Evolutionary conservation across 1,284 basidiomycete genomes (phyloP).

Genomic region (Apiotrichum mycotoxinovorans): DNA sequence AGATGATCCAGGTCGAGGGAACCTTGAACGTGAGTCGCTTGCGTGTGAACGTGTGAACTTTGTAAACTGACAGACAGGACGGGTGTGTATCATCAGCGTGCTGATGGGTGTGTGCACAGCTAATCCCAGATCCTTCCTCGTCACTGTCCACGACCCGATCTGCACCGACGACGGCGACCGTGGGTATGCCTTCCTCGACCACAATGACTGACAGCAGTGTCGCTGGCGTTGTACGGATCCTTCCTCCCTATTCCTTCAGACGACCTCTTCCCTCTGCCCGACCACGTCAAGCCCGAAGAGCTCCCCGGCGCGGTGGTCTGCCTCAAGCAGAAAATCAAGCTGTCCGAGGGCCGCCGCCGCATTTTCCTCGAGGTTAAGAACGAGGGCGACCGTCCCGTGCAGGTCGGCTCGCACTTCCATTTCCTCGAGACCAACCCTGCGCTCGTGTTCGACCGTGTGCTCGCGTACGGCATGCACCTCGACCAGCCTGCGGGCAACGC

Average conservation of each 20-base stretch:
- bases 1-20: constrained; percentile 88
- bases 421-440: constrained; percentile 85
- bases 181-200: constrained; percentile 29
- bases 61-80: constrained; percentile 25
- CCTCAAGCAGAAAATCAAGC: constrained; percentile 62
- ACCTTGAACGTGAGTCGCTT: constrained; percentile 68
- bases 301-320: constrained; percentile 73
- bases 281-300: constrained; percentile 57
- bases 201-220: constrained; percentile 47
- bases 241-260: constrained; percentile 77
- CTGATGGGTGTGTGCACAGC: neutral
- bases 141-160: constrained; percentile 91
- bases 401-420: constrained; percentile 91
- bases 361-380: constrained; percentile 79
- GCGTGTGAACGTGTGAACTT: too few species aligned
- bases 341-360: constrained; percentile 70
- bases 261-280: constrained; percentile 61
- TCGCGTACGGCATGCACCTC: constrained; percentile 73
- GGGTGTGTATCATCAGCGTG: constrained; percentile 15
- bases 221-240: constrained; percentile 82
- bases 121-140: constrained; percentile 72
- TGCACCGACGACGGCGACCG: constrained; percentile 73
- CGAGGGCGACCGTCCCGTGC: constrained; percentile 89
- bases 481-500: constrained; percentile 91
- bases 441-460: constrained; percentile 75